Conservation (phyloP, 805 yeast genomes). For the Lipomyces oligophaga region DNA sequence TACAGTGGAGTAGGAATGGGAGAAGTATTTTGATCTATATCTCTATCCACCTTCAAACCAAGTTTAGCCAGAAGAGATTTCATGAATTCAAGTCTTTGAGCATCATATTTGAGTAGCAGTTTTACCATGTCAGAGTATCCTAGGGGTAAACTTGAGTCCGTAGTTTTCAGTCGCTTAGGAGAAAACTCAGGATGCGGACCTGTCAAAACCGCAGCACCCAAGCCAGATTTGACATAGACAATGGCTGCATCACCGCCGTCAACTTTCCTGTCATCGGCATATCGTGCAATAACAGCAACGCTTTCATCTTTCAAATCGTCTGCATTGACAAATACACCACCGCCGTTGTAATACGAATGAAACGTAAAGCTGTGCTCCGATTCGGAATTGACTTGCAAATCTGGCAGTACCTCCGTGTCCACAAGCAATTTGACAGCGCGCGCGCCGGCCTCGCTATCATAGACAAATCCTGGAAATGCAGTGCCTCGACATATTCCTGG, state of each 20-base stretch:
- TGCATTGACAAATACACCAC: constrained; percentile 79
- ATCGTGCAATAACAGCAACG: constrained; percentile 72
- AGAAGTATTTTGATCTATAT: constrained; percentile 40
- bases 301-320: constrained; percentile 43
- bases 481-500: constrained; percentile 84
- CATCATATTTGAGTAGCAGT: constrained; percentile 45
- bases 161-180: constrained; percentile 18
- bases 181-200: constrained; percentile 88
- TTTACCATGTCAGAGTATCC: constrained; percentile 25
- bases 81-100: constrained; percentile 53
- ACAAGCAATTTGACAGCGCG: constrained; percentile 48
- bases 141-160: constrained; percentile 17
- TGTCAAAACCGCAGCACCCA: constrained; percentile 69
- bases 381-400: constrained; percentile 1
- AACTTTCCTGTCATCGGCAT: constrained; percentile 55
- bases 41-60: constrained; percentile 65
- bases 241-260: constrained; percentile 61
- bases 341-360: constrained; percentile 74
- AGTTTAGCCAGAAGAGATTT: constrained; percentile 53
- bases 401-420: constrained; percentile 22
- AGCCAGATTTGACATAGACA: constrained; percentile 61
- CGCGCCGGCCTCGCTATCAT: constrained; percentile 74
- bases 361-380: constrained; percentile 19
- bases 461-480: constrained; percentile 74
- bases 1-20: constrained; percentile 71